These are phyloP conservation scores for Chaetomium sp. DNA, from an alignment of 2,329 filamentous ascomycete species.

Conservation along the genomic window DNA sequence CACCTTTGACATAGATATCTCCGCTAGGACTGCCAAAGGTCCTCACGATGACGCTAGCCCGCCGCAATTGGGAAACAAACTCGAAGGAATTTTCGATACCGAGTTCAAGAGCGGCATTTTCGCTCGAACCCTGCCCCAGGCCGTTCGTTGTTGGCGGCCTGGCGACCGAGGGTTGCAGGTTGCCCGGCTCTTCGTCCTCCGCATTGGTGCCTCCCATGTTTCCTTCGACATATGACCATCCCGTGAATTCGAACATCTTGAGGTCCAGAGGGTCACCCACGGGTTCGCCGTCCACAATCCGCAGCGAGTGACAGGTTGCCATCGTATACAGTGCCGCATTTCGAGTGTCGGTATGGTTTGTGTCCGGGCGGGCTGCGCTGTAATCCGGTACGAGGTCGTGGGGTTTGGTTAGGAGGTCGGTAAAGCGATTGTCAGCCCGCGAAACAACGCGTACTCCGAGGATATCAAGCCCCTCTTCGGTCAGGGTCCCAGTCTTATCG, in stretches of 20 bases:
- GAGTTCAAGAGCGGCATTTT: constrained; percentile 69
- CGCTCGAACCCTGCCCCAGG: constrained; percentile 42
- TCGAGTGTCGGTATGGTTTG: constrained; percentile 41
- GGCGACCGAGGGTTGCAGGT: constrained; percentile 84
- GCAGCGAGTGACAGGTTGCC: constrained; percentile 94
- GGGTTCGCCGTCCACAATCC: constrained; percentile 82
- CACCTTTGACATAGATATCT: constrained; percentile 92
- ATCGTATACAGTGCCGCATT: constrained; percentile 83
- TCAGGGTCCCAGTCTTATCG: constrained; percentile 97
- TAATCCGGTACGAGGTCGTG: constrained; percentile 54
- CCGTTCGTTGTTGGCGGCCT: constrained; percentile 69
- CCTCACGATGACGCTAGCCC: constrained; percentile 89
- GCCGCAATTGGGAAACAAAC: constrained; percentile 87
- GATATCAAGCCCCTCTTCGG: constrained; percentile 93
- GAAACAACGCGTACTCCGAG: constrained; percentile 82
- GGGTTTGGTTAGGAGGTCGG: constrained; percentile 71
- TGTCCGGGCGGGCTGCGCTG: constrained; percentile 33
- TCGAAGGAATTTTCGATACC: constrained; percentile 92
- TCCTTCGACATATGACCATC: constrained; percentile 90
- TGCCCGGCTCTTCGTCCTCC: constrained; percentile 73
- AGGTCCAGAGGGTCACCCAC: constrained; percentile 92
- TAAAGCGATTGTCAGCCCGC: constrained; percentile 64
- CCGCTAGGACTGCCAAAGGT: constrained; percentile 83
- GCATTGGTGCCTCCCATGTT: constrained; percentile 65
- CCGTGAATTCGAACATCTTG: constrained; percentile 98